Evolutionary conservation across 139 green algal genomes (phyloP).

Genomic region (Yamagishiella unicocca): DNA sequence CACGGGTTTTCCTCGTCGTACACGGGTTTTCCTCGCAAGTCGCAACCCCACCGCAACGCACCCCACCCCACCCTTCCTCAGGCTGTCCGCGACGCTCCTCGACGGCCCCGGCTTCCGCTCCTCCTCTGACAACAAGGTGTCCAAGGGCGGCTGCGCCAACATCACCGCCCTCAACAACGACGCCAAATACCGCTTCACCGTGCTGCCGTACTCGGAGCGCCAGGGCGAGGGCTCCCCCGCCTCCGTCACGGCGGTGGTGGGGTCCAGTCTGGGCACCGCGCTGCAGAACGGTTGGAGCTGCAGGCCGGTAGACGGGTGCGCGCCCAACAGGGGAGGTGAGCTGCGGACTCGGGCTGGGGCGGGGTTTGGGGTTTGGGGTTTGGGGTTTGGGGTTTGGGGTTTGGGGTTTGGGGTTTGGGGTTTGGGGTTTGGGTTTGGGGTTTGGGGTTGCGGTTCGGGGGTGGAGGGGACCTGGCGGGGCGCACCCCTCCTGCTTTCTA

Average conservation of each 20-base stretch:
- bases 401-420: no score
- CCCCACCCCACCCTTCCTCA: background rate
- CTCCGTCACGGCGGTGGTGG: slow-evolving; percentile 22
- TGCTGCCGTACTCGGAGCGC: background rate
- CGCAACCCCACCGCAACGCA: no score
- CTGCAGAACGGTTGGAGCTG: slow-evolving; percentile 29
- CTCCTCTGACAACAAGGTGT: slow-evolving; percentile 12
- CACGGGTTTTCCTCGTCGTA: no score
- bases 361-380: no score
- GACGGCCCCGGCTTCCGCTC: slow-evolving; percentile 39
- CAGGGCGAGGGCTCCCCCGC: background rate
- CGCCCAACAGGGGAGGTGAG: slow-evolving; percentile 10
- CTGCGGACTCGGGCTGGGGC: no score
- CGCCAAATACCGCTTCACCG: slow-evolving; percentile 19
- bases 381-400: no score
- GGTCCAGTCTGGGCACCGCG: background rate
- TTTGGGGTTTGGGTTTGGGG: no score
- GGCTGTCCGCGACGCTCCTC: background rate
- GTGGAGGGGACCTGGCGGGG: no score
- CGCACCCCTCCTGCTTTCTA: no score
- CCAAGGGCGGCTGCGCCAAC: slow-evolving; percentile 36
- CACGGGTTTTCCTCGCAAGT: no score
- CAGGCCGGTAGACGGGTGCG: slow-evolving; percentile 4
- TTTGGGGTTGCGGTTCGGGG: no score
- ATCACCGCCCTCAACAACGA: slow-evolving; percentile 5